Evolutionary conservation across 2,329 filamentous ascomycete species (phyloP).

Genomic region (Xylaria digitata): DNA sequence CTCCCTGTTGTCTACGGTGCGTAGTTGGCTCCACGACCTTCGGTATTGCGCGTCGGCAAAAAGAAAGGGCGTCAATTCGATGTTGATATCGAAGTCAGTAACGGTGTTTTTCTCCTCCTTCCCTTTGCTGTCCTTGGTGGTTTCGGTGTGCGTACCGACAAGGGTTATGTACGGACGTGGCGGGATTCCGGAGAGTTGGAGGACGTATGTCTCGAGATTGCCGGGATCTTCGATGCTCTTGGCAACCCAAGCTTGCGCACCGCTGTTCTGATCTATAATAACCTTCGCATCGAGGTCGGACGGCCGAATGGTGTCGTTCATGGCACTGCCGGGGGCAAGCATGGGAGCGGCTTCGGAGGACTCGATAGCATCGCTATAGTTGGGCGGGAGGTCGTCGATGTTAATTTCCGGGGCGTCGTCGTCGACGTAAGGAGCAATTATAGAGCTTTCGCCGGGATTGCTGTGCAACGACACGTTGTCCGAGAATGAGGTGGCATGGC

Average conservation of each 20-base stretch:
- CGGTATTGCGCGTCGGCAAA: constrained; percentile 57
- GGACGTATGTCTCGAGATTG: constrained; percentile 58
- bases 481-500: constrained; percentile 26
- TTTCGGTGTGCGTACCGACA: constrained; percentile 64
- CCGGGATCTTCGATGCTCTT: constrained; percentile 59
- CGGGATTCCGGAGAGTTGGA: constrained; percentile 58
- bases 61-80: constrained; percentile 70
- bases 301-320: constrained; percentile 24
- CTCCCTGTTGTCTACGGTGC: constrained; percentile 67
- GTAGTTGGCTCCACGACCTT: constrained; percentile 58
- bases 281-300: constrained; percentile 36
- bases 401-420: constrained; percentile 46
- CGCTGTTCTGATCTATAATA: constrained; percentile 49
- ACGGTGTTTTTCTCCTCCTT: constrained; percentile 60
- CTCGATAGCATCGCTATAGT: constrained; percentile 45
- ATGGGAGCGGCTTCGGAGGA: constrained; percentile 40
- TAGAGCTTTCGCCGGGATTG: constrained; percentile 43
- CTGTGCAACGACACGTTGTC: constrained; percentile 48
- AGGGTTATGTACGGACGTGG: constrained; percentile 66
- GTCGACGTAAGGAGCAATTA: constrained; percentile 31
- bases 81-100: constrained; percentile 68
- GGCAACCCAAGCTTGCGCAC: constrained; percentile 58
- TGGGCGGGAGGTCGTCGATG: constrained; percentile 48
- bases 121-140: constrained; percentile 54
- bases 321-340: constrained; percentile 29